A percentile compares a stretch with the other conserved stretches of the same genome.
These are phyloP conservation scores for Candida ortonii DNA, from an alignment of 805 yeast species.

Conservation along the genomic window DNA sequence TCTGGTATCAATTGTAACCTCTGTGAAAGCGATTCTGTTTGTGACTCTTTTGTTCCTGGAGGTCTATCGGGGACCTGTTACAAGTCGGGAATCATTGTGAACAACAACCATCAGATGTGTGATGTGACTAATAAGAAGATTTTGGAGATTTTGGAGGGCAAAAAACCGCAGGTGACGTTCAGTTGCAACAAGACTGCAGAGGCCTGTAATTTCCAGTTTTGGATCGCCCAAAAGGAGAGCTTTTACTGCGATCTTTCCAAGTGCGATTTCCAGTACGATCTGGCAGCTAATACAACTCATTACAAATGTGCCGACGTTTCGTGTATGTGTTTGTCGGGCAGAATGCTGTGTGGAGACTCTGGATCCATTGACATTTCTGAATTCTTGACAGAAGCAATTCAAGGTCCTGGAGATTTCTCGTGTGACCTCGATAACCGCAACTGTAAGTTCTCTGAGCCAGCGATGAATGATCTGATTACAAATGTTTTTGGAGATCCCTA, in stretches of 20 bases:
- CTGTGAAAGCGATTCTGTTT: conserved; percentile 69
- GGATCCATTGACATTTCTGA: conserved; percentile 96
- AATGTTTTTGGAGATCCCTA: conserved; percentile 94
- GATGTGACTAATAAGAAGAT: conserved; percentile 90
- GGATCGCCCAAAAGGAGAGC: conserved; percentile 89
- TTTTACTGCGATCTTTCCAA: conserved; percentile 79
- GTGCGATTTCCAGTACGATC: conserved; percentile 71
- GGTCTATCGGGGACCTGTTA: conserved; percentile 84
- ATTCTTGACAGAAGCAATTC: conserved; percentile 82
- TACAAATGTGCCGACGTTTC: conserved; percentile 73
- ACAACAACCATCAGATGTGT: conserved; percentile 85
- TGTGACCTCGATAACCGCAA: conserved; percentile 63
- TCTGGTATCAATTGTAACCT: conserved; percentile 89
- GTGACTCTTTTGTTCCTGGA: conserved; percentile 86
- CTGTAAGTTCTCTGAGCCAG: conserved; percentile 89
- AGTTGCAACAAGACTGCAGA: conserved; percentile 69
- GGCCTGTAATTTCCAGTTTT: conserved; percentile 86
- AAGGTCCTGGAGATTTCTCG: conserved; percentile 89
- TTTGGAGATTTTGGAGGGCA: conserved; percentile 72
- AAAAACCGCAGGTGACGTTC: conserved; percentile 88
- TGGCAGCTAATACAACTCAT: conserved; percentile 61
- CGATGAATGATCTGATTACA: conserved; percentile 88
- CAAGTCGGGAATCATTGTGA: conserved; percentile 76
- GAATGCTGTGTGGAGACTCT: conserved; percentile 89
- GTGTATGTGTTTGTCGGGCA: conserved; percentile 90